A percentile compares a stretch with the other conserved stretches of the same genome.
Evolutionary conservation across 2,329 filamentous ascomycete genomes (phyloP).

Genomic region (Leptographium radiaticola): DNA sequence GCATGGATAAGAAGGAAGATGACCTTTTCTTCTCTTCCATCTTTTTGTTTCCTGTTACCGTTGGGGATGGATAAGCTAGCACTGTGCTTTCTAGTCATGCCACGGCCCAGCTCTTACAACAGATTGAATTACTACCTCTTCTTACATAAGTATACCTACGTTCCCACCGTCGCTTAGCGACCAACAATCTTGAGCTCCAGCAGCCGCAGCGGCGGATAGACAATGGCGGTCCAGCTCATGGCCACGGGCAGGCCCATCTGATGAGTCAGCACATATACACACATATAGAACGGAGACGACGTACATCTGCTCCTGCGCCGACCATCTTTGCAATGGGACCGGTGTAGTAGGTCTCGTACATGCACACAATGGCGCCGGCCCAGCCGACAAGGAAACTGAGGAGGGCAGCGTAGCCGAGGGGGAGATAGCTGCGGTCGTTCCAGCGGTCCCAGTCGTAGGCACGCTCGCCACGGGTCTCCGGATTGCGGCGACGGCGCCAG

Average conservation of each 20-base stretch:
- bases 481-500: background rate
- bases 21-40: too few species aligned
- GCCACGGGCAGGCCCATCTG: constrained; percentile 15
- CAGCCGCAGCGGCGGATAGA: constrained; percentile 13
- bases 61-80: too few species aligned
- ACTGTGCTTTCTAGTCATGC: too few species aligned
- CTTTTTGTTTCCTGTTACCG: too few species aligned
- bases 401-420: constrained; percentile 48
- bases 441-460: constrained; percentile 50
- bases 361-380: constrained; percentile 50
- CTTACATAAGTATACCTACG: too few species aligned
- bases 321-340: constrained; percentile 31
- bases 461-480: constrained; percentile 32
- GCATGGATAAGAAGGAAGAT: too few species aligned
- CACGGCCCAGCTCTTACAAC: too few species aligned
- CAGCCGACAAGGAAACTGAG: constrained; percentile 50
- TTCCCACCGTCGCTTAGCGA: background rate
- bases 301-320: constrained; percentile 11
- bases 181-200: constrained; percentile 12
- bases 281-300: background rate
- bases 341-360: constrained; percentile 58
- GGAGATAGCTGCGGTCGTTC: constrained; percentile 45
- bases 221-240: constrained; percentile 12
- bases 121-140: too few species aligned
- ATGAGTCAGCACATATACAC: background rate